Evolutionary conservation across 306 rosid genomes (phyloP).

Genomic region (Inga laurina): DNA sequence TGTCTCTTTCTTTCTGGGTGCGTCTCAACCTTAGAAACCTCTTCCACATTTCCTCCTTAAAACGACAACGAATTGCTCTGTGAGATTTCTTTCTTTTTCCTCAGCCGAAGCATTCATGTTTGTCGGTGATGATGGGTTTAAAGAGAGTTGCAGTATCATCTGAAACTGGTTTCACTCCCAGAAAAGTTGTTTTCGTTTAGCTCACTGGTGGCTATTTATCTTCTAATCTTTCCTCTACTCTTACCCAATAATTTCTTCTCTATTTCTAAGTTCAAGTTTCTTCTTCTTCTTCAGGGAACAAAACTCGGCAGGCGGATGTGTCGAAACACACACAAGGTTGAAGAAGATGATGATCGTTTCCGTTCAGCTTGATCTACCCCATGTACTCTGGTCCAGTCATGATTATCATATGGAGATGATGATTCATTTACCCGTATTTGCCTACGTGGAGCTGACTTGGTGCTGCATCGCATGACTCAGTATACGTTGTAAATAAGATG

Average conservation of each 20-base stretch:
- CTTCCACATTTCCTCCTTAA: neutral
- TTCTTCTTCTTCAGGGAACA: neutral
- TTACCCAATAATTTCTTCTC: conserved; percentile 40
- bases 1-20: neutral
- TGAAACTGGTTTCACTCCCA: conserved; percentile 46
- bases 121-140: conserved; percentile 46
- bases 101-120: conserved; percentile 31
- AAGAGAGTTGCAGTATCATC: conserved; percentile 48
- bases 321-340: neutral
- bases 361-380: no score
- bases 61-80: neutral
- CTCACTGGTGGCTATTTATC: conserved; percentile 57
- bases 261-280: conserved; percentile 28
- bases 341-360: no score
- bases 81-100: neutral
- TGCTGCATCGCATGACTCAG: no score
- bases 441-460: no score
- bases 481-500: no score
- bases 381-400: no score
- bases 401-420: no score
- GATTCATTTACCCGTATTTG: no score
- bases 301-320: conserved; percentile 23
- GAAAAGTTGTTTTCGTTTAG: conserved; percentile 62
- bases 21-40: neutral
- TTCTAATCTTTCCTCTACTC: conserved; percentile 45